phyloP scores from a whole-genome alignment of 306 rosid species.

The Fagus crenata region DNA sequence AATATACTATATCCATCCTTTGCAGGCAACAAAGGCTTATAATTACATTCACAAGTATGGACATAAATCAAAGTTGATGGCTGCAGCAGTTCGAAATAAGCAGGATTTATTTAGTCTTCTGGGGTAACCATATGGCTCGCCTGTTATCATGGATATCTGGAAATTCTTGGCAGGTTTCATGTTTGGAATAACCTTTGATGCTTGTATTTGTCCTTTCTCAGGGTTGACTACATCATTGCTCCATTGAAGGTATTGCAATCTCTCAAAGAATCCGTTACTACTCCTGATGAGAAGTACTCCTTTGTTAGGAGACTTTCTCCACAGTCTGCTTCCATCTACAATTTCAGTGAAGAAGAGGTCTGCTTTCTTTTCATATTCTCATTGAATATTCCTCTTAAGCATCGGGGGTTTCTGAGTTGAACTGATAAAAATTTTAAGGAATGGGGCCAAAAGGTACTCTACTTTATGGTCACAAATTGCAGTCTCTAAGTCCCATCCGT shows the following conservation, averaged over 20 bases:
- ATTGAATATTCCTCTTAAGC: constrained; percentile 6
- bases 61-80: constrained; percentile 92
- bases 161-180: constrained; percentile 27
- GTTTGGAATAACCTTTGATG: constrained; percentile 9
- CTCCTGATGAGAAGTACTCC: constrained; percentile 81
- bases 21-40: constrained; percentile 85
- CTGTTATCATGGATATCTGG: constrained; percentile 22
- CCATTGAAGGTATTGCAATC: constrained; percentile 91
- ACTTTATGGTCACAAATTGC: background rate
- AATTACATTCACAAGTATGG: constrained; percentile 93
- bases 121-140: constrained; percentile 55
- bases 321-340: constrained; percentile 62
- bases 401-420: constrained; percentile 19
- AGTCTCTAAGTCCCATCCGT: background rate
- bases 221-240: constrained; percentile 95
- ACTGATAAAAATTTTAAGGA: background rate
- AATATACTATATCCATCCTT: constrained; percentile 13
- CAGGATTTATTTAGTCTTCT: constrained; percentile 92
- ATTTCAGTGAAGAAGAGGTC: constrained; percentile 80
- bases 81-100: constrained; percentile 97
- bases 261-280: constrained; percentile 75
- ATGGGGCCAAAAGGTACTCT: background rate
- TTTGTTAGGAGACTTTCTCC: constrained; percentile 86
- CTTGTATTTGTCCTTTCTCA: constrained; percentile 31
- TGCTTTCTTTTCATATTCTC: constrained; percentile 27